Conservation (phyloP, 352 stramenopile genomes). For the Globisporangium solare region DNA sequence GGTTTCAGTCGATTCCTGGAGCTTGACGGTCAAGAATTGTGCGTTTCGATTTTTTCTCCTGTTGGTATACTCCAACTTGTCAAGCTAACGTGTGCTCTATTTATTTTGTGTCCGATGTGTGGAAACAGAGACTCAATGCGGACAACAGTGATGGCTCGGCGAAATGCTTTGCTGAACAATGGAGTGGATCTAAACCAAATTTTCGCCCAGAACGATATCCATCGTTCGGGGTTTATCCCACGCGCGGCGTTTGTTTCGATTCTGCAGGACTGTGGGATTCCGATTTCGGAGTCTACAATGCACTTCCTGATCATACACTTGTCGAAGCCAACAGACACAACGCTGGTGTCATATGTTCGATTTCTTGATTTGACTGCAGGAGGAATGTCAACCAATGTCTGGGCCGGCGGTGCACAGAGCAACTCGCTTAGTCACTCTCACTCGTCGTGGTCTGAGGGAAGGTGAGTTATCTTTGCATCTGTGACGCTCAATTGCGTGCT, state of each 20-base stretch:
- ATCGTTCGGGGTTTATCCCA: conserved; percentile 35
- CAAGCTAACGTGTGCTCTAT: too few relatives aligned
- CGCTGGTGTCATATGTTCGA: conserved; percentile 41
- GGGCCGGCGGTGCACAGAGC: conserved; percentile 12
- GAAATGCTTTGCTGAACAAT: conserved; percentile 23
- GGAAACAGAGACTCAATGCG: conserved; percentile 39
- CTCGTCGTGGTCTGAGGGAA: background rate
- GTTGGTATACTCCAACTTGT: background rate
- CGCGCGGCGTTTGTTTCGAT: conserved; percentile 33
- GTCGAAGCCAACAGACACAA: conserved; percentile 44
- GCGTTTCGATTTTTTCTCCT: conserved; percentile 9
- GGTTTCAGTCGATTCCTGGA: conserved; percentile 42
- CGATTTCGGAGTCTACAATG: conserved; percentile 29
- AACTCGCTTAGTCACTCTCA: background rate
- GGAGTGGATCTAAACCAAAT: conserved; percentile 32
- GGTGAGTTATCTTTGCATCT: background rate
- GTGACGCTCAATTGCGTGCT: background rate
- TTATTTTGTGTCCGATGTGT: too few relatives aligned
- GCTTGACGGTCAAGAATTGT: conserved; percentile 52
- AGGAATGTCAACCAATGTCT: conserved; percentile 13
- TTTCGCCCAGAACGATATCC: conserved; percentile 39
- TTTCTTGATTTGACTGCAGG: conserved; percentile 51
- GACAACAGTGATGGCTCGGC: conserved; percentile 22
- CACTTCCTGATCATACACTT: conserved; percentile 54
- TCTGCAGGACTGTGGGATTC: conserved; percentile 30